Base-by-base conservation (phyloP, 768 basidiomycete genomes). In the Clavaria fumosa region DNA sequence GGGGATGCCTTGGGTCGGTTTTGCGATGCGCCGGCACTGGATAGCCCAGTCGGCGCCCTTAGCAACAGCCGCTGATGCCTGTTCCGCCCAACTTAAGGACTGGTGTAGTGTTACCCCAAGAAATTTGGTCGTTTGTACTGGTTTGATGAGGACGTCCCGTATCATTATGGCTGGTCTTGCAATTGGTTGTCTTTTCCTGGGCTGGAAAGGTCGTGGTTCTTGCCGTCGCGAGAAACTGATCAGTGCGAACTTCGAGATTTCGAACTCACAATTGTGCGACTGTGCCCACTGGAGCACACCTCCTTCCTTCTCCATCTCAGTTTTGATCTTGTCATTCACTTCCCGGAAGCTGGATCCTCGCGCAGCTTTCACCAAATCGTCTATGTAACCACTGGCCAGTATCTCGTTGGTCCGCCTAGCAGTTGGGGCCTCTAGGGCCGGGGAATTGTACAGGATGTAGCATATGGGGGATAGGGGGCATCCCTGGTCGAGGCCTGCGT, bases 391-490 rank as follows among this genome's bases (percentile, higher is more conserved):
- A n/a, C n/a, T n/a, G n/a, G n/a, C n/a, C n/a, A n/a, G n/a, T n/a
- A n/a, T n/a, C n/a, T n/a, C n/a, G n/a, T n/a, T n/a, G n/a, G n/a
- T n/a, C n/a, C n/a, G n/a, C n/a, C n/a, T n/a, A n/a, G n/a, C n/a
- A n/a, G n/a, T n/a, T n/a, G n/a, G n/a, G n/a, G n/a, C n/a, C n/a
- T 50, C 43, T 1, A 57, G 26, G 1, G 53, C 33, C 30, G 42
- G 44, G 34, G 37, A 42, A 26, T 52, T 53, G 38, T 54, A 56
- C n/a, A 53, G 37, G 4, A 56, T 44, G 30, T 54, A 53, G 0
- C 49, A n/a, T 0, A 52, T 39, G 46, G 47, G 47, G 0, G 50
- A 56, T 42, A 33, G 52, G 48, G 2, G 50, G 23, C 30, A n/a
- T 19, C 42, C 42, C 21, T 43, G 42, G 5, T 34, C 31, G 18